A percentile compares a stretch with the other conserved stretches of the same genome.
Conservation (phyloP, 73 alveolate genomes). For the Diophrys appendiculata region DNA sequence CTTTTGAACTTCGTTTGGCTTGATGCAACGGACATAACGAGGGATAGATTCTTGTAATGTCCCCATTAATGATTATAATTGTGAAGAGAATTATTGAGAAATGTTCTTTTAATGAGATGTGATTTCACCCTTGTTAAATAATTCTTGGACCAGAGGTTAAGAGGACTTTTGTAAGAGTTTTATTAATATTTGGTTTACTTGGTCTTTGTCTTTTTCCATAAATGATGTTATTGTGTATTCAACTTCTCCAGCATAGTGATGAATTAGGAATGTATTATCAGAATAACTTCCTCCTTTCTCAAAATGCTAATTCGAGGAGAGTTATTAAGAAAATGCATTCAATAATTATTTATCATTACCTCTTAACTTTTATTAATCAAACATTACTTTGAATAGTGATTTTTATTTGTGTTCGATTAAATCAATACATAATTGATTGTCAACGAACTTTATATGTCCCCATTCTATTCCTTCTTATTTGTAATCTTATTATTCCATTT, state of each 20-base stretch:
- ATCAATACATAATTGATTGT: slow-evolving; percentile 89
- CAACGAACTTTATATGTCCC: slow-evolving; percentile 80
- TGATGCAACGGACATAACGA: slow-evolving; percentile 89
- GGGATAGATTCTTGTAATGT: slow-evolving; percentile 78
- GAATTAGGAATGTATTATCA: slow-evolving; percentile 60
- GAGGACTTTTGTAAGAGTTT: background rate
- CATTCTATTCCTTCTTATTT: slow-evolving; percentile 87
- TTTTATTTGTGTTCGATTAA: slow-evolving; percentile 83
- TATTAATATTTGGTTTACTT: slow-evolving; percentile 54
- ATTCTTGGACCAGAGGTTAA: background rate
- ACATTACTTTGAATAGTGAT: slow-evolving; percentile 84
- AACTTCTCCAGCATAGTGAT: slow-evolving; percentile 94
- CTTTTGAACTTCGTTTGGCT: slow-evolving; percentile 80
- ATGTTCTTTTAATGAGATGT: too few relatives aligned
- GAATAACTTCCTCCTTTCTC: slow-evolving; percentile 48
- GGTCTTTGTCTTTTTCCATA: slow-evolving; percentile 89
- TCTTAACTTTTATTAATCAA: slow-evolving; percentile 78
- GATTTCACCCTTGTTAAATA: background rate
- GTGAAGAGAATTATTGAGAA: slow-evolving; percentile 74
- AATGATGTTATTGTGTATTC: slow-evolving; percentile 79
- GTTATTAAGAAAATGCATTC: slow-evolving; percentile 56
- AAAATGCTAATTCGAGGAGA: slow-evolving; percentile 61
- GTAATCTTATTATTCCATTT: slow-evolving; percentile 88
- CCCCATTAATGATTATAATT: slow-evolving; percentile 75
- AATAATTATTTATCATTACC: slow-evolving; percentile 69